Percentiles rank a stretch among this genome's conserved stretches.
These are phyloP conservation scores for Mycotypha africana DNA, from an alignment of 371 early-diverging fungal genomes.

Conservation along the genomic window DNA sequence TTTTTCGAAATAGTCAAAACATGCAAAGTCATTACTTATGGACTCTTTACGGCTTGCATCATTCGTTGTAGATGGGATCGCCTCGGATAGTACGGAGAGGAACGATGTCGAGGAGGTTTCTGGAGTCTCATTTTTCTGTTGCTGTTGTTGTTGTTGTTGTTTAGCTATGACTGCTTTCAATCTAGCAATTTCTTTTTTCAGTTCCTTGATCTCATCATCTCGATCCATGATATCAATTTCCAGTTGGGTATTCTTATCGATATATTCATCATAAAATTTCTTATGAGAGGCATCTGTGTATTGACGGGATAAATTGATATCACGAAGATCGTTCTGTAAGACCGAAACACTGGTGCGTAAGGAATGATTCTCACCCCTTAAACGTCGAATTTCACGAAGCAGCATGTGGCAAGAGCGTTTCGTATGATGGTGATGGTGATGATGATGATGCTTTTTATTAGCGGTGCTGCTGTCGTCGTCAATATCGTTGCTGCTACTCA, in stretches of 20 bases:
- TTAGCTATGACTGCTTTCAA: conserved; percentile 4
- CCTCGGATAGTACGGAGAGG: too few species aligned
- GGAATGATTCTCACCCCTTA: conserved; percentile 33
- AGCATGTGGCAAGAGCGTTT: conserved; percentile 20
- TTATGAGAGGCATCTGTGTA: conserved; percentile 34
- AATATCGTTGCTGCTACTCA: too few species aligned
- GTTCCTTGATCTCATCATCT: conserved; percentile 21
- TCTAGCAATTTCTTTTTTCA: conserved; percentile 24
- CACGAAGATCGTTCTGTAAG: conserved; percentile 30
- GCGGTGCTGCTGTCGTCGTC: not conserved
- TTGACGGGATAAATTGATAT: conserved; percentile 27
- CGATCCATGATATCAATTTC: conserved; percentile 27
- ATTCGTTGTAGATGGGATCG: too few species aligned
- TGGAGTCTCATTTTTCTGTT: too few species aligned
- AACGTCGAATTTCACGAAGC: conserved; percentile 34
- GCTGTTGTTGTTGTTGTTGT: too few species aligned
- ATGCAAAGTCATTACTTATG: not conserved
- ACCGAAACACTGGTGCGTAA: conserved; percentile 28
- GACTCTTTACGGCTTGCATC: not conserved
- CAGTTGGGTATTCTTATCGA: conserved; percentile 17
- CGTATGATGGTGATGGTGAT: conserved; percentile 6
- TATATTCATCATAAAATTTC: conserved; percentile 25
- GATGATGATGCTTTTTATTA: conserved; percentile 2
- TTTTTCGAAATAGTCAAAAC: conserved; percentile 11
- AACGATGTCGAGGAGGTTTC: too few species aligned